Percentiles rank a stretch among this genome's conserved stretches.
phyloP scores from a whole-genome alignment of 192 early-diverging fungal species.

The Entomortierella lignicola region DNA sequence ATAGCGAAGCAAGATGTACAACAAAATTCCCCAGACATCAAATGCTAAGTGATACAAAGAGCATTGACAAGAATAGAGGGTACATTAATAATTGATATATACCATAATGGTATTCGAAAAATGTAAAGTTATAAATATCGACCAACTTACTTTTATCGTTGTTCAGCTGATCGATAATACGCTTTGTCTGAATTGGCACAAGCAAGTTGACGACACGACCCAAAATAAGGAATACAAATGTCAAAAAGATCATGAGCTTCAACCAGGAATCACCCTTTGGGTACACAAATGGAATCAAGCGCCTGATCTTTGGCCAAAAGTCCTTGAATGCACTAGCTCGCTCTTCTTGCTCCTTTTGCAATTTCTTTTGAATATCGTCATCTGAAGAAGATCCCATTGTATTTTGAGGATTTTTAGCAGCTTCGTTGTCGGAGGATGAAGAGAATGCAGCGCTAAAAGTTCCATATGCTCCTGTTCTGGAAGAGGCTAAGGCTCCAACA shows the following conservation, averaged over 20 bases:
- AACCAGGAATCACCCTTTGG: conserved; percentile 71
- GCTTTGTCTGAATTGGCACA: conserved; percentile 86
- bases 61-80: no score
- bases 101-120: no score
- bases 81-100: no score
- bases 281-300: conserved; percentile 87
- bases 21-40: conserved; percentile 65
- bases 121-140: no score
- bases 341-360: conserved; percentile 23
- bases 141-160: conserved; percentile 24
- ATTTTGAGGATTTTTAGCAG: not conserved
- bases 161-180: conserved; percentile 79
- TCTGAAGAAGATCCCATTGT: conserved; percentile 28
- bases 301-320: conserved; percentile 66
- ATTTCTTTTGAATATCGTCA: conserved; percentile 22
- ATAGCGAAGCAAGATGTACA: conserved; percentile 74
- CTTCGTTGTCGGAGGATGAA: not conserved
- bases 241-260: conserved; percentile 75
- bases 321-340: conserved; percentile 55
- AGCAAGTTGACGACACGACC: conserved; percentile 85
- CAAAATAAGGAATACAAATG: conserved; percentile 71
- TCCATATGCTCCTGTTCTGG: conserved; percentile 23
- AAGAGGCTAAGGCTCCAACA: conserved; percentile 20
- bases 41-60: no score
- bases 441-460: conserved; percentile 24